phyloP scores from a whole-genome alignment of 495 filamentous ascomycete genomes.

The Parachaetomium inaequale region DNA sequence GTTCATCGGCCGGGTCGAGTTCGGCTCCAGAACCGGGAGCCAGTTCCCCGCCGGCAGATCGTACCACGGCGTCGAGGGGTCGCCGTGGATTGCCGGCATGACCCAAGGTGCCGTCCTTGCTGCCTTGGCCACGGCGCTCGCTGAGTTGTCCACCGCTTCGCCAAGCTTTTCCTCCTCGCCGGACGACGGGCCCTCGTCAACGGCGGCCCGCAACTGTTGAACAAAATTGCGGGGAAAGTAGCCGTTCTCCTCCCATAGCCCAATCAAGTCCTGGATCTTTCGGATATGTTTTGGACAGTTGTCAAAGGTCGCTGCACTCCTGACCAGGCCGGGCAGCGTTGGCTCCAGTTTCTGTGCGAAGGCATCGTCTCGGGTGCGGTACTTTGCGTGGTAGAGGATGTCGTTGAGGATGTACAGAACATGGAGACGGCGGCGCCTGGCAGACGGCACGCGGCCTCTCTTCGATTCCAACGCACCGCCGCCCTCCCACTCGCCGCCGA shows the following conservation, averaged over 20 bases:
- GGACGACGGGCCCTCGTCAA: conserved; percentile 43
- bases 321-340: conserved; percentile 58
- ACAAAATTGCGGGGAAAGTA: conserved; percentile 63
- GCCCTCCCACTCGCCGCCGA: conserved; percentile 31
- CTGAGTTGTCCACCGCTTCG: conserved; percentile 8
- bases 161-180: conserved; percentile 2
- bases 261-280: conserved; percentile 63
- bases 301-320: conserved; percentile 57
- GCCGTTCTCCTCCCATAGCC: conserved; percentile 65
- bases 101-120: conserved; percentile 58
- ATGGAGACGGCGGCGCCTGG: conserved; percentile 68
- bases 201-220: conserved; percentile 56
- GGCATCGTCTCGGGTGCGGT: conserved; percentile 52
- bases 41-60: conserved; percentile 83
- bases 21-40: conserved; percentile 71
- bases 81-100: conserved; percentile 75
- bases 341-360: conserved; percentile 61
- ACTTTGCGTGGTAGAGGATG: conserved; percentile 72
- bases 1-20: conserved; percentile 69
- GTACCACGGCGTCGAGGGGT: conserved; percentile 70
- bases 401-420: conserved; percentile 82
- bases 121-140: conserved; percentile 29
- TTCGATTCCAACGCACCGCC: conserved; percentile 19
- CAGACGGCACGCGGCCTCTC: conserved; percentile 46
- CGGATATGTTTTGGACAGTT: conserved; percentile 62